phyloP scores from a whole-genome alignment of 1,139 yeast genomes.

The Zhuliangozyma parablackwelliae region DNA sequence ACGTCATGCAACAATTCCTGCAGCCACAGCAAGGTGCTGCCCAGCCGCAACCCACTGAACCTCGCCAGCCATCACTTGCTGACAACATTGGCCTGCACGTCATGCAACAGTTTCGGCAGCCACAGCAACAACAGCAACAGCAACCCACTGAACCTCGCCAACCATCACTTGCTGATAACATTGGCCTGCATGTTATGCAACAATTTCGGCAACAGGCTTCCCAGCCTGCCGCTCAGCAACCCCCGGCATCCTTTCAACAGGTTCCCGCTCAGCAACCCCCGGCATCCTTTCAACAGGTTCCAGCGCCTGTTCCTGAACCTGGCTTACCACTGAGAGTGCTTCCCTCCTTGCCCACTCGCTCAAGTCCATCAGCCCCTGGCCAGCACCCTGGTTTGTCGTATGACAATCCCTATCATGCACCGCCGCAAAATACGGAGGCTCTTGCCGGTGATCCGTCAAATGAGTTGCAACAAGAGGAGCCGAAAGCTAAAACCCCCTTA shows the following conservation, averaged over 20 bases:
- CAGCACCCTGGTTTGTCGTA: conserved; percentile 2
- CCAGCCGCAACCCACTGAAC: too few species aligned
- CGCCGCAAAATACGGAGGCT: neutral
- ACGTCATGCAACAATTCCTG: conserved; percentile 5
- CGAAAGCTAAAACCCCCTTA: conserved; percentile 19
- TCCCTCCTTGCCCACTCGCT: neutral
- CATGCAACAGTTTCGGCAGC: conserved; percentile 6
- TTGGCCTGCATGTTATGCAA: conserved; percentile 5
- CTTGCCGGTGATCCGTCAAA: neutral
- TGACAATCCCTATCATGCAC: conserved; percentile 3
- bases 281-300: conserved; percentile 3
- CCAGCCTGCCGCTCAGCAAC: conserved; percentile 3
- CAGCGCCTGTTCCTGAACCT: neutral
- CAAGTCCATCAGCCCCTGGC: neutral
- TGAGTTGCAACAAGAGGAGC: conserved; percentile 2
- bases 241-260: conserved; percentile 3
- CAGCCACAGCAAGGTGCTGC: conserved; percentile 5
- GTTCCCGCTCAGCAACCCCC: conserved; percentile 4
- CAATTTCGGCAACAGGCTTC: conserved; percentile 4
- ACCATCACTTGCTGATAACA: conserved; percentile 5
- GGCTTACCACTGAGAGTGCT: neutral
- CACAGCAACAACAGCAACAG: conserved; percentile 7
- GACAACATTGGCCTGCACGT: conserved; percentile 5
- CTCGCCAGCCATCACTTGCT: conserved; percentile 4
- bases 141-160: conserved; percentile 8